Conservation (phyloP, 768 basidiomycete genomes). For the Suillus luteus region DNA sequence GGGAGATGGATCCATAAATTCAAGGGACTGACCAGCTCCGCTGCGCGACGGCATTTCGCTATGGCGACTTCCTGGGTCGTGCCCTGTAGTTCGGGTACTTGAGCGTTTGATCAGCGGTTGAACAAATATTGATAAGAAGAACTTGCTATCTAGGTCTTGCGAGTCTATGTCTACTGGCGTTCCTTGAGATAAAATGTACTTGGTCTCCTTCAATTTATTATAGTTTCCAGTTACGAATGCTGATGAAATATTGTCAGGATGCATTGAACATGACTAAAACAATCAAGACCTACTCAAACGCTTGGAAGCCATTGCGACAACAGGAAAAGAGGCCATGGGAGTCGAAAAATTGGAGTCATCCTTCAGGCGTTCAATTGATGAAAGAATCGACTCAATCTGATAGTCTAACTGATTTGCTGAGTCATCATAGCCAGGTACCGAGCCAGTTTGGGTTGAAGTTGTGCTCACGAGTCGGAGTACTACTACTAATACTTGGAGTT, state of each 20-base stretch:
- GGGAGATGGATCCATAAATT: background rate
- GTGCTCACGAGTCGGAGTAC: background rate
- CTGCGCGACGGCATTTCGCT: constrained; percentile 85
- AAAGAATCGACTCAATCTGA: background rate
- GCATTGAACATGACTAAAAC: background rate
- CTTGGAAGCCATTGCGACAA: constrained; percentile 23
- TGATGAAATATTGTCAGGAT: constrained; percentile 34
- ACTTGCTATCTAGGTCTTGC: constrained; percentile 75
- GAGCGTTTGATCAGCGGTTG: background rate
- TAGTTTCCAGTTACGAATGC: constrained; percentile 95
- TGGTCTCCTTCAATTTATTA: constrained; percentile 90
- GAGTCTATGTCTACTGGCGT: constrained; percentile 75
- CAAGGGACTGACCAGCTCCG: constrained; percentile 61
- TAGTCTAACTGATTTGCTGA: constrained; percentile 5
- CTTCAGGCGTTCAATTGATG: background rate
- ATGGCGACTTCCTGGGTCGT: constrained; percentile 86
- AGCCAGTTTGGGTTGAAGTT: constrained; percentile 6
- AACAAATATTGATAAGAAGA: constrained; percentile 5
- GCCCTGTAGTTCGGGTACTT: constrained; percentile 95
- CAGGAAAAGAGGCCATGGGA: background rate
- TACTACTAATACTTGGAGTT: background rate
- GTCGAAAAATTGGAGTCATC: background rate
- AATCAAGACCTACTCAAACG: constrained; percentile 26
- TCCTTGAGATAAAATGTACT: constrained; percentile 72
- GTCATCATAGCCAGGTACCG: constrained; percentile 1